Evolutionary conservation across 768 basidiomycete genomes (phyloP).

Genomic region (Hortiboletus campestris): DNA sequence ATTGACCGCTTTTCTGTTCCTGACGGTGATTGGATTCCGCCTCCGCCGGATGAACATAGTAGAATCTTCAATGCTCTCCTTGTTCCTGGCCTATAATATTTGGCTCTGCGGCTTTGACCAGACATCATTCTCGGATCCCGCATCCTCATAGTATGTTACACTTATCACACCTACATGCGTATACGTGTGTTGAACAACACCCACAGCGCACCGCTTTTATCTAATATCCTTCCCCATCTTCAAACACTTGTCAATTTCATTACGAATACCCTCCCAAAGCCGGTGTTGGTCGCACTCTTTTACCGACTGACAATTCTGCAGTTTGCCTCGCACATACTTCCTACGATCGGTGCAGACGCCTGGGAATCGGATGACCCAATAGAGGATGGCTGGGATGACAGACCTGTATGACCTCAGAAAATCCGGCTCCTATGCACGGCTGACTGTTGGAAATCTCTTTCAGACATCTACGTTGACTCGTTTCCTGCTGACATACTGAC

Average conservation of each 20-base stretch:
- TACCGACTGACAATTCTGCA: conserved; percentile 83
- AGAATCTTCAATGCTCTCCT: conserved; percentile 82
- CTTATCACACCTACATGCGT: neutral
- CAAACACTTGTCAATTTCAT: conserved; percentile 79
- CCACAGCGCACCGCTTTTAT: conserved; percentile 66
- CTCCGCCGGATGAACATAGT: conserved; percentile 88
- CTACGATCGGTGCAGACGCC: conserved; percentile 77
- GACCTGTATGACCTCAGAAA: conserved; percentile 51
- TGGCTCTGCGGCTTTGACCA: conserved; percentile 87
- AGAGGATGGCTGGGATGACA: conserved; percentile 63
- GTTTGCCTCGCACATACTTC: conserved; percentile 77
- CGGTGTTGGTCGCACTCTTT: conserved; percentile 72
- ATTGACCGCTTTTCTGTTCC: conserved; percentile 83
- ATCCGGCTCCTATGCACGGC: neutral
- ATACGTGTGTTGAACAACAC: conserved; percentile 4
- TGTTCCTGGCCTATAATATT: conserved; percentile 87
- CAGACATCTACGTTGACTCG: conserved; percentile 77
- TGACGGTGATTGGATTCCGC: conserved; percentile 89
- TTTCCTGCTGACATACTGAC: conserved; percentile 77
- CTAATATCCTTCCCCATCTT: conserved; percentile 79
- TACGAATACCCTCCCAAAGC: conserved; percentile 82
- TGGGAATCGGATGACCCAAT: conserved; percentile 70
- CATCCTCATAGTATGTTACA: conserved; percentile 69
- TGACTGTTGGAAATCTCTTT: conserved; percentile 7
- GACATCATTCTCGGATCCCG: conserved; percentile 67